Evolutionary conservation across 345 rosid genomes (phyloP), one percentile per base, ranked within the genome.

Genomic region (Odontarrhena argentea): DNA sequence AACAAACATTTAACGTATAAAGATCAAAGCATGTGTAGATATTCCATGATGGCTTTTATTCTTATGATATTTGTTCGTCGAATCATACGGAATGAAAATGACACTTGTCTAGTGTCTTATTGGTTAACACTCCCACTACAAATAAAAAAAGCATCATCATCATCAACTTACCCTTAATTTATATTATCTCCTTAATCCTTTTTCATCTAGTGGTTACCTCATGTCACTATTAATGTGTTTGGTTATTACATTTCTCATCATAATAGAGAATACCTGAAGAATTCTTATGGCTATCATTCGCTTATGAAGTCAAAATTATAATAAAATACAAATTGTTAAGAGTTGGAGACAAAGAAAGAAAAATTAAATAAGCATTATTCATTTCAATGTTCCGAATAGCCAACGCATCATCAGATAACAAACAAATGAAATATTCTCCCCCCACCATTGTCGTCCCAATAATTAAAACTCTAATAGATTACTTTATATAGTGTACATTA

Each of bases 361-460:
- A 57, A 42, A 54, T 49, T 53, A 7, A 15, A 9, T 52, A 8
- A 15, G 15, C 38, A 46, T 52, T 52, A 67, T 59, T 74, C 45
- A 74, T 67, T 60, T 67, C 51, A 60, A 10, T 60, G 63, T 18
- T 60, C 32, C 54, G 42, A 9, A 50, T 58, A 40, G 70, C 60
- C 76, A 52, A 36, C 55, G 63, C 22, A 49, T n/a, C 51, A 60
- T 53, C 48, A 47, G 68, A 32, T 60, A 67, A 67, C 46, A 61
- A 67, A 67, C 69, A 67, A 74, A 74, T 47, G 65, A 74, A 74
- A 67, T 60, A 54, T 46, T 60, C 73, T 37, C 63, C 41, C 51
- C 41, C 51, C 52, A 30, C 26, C 37, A 43, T 11, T n/a, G 5
- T 46, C 68, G 22, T 18, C 36, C 36, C 24, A 53, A 25, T 45